Evolutionary conservation across 164 flowering plant genomes (phyloP).

Genomic region (Berberis thunbergii): DNA sequence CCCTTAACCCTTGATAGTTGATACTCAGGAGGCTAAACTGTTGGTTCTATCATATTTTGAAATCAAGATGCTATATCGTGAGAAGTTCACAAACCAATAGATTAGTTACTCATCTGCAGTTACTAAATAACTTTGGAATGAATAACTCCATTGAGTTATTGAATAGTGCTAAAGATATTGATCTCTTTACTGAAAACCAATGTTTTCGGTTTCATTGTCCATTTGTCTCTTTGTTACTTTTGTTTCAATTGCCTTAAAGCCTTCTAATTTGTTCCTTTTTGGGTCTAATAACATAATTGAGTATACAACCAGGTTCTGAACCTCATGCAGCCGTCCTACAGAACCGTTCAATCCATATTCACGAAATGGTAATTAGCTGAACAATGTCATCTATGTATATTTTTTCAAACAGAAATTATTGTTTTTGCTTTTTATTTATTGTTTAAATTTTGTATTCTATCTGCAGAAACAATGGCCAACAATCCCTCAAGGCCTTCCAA

Average conservation of each 20-base stretch:
- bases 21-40: too few species aligned
- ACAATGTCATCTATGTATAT: not conserved
- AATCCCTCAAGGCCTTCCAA: slow-evolving; percentile 35
- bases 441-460: slow-evolving; percentile 1
- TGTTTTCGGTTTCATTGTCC: not conserved
- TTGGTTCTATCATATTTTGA: too few species aligned
- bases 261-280: not conserved
- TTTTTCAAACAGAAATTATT: not conserved
- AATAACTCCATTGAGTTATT: not conserved
- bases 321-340: slow-evolving; percentile 65
- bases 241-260: not conserved
- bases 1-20: too few species aligned
- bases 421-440: not conserved
- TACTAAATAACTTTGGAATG: too few species aligned
- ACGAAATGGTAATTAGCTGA: slow-evolving; percentile 57
- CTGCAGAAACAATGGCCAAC: slow-evolving; percentile 60
- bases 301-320: slow-evolving; percentile 47
- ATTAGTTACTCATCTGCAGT: too few species aligned
- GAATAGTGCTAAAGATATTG: not conserved
- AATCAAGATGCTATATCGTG: too few species aligned
- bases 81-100: too few species aligned
- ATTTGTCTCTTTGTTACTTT: not conserved
- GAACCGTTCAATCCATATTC: slow-evolving; percentile 59
- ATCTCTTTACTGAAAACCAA: not conserved
- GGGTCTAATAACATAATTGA: not conserved